Evolutionary conservation across 2,329 filamentous ascomycete species (phyloP), one percentile per base, ranked within the genome.

Genomic region (Aureobasidium sp.): DNA sequence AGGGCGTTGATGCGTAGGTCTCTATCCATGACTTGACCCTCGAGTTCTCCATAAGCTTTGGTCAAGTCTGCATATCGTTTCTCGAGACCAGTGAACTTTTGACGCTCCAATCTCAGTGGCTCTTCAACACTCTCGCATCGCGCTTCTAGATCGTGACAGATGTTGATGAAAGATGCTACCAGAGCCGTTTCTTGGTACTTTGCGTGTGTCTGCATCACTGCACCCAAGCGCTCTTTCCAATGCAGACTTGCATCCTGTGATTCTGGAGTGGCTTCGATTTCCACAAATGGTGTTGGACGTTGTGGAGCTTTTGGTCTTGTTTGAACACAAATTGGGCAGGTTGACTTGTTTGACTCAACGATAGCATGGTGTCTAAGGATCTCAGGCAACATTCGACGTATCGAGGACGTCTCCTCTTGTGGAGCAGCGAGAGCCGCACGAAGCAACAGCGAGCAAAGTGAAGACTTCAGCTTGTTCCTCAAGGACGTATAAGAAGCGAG

Each of bases 91-190:
- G 71, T 63, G 3, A 76, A 69, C 62, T 69, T 75, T 17, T 71
- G 68, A 61, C 74, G 71, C 65, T 81, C 80, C 17, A 72, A 71
- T 5, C 76, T 75, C 14, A 86, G 72, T 6, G 84, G 84, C 53
- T 75, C 75, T 70, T 86, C 84, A 2, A 81, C 75, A 36, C 77
- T 77, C 37, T 80, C 76, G 67, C 84, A 86, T 8, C 84, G 78
- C 11, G 71, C 72, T 66, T 86, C 84, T 1, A 86, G 73, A 62
- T 84, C 82, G 27, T 77, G 75, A 67, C 83, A 85, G 14, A 82
- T 78, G 37, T 81, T 76, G 17, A 78, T 75, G 17, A 86, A 78
- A 22, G 79, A 75, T 11, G 75, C 73, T 31, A 82, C 69, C 9
- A 85, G 71, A 1, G 70, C 72, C n/a, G 80, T 74, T 8, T 80